Evolutionary conservation across 1,284 basidiomycete genomes (phyloP).

Genomic region (Mycosarcoma maydis): DNA sequence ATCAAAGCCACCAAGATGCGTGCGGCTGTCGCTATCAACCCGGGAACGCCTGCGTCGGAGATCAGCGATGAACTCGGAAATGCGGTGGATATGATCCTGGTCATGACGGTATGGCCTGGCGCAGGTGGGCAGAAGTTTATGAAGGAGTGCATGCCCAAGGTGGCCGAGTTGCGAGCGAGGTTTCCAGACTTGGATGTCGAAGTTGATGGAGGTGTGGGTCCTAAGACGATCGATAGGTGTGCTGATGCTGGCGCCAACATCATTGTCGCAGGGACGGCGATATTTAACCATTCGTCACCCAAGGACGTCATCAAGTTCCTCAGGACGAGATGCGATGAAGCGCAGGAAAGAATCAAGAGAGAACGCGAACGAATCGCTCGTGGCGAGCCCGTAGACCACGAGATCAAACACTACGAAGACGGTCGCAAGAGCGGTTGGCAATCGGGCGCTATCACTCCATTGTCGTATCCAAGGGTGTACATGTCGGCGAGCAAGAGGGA

Average conservation of each 20-base stretch:
- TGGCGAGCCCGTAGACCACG: conserved; percentile 49
- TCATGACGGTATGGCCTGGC: conserved; percentile 67
- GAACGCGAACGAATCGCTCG: conserved; percentile 59
- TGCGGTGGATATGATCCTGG: conserved; percentile 66
- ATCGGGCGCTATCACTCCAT: conserved; percentile 41
- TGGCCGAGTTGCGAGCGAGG: conserved; percentile 86
- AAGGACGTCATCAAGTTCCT: conserved; percentile 69
- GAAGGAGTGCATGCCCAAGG: conserved; percentile 87
- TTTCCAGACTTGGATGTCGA: conserved; percentile 91
- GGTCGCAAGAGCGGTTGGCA: conserved; percentile 33
- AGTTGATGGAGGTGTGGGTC: conserved; percentile 96
- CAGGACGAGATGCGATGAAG: conserved; percentile 57
- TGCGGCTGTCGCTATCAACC: conserved; percentile 65
- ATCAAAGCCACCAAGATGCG: conserved; percentile 65
- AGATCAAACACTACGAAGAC: conserved; percentile 52
- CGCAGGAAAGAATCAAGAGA: conserved; percentile 60
- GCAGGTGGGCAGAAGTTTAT: conserved; percentile 95
- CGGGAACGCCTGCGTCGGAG: conserved; percentile 63
- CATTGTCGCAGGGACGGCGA: conserved; percentile 95
- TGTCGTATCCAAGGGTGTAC: conserved; percentile 51
- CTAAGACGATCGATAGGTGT: conserved; percentile 86
- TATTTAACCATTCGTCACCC: conserved; percentile 84
- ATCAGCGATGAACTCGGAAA: conserved; percentile 63
- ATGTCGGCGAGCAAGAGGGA: conserved; percentile 43
- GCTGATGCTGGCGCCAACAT: conserved; percentile 89